A percentile compares a stretch with the other conserved stretches of the same genome.
Conservation (phyloP, 116 monocot genomes). For the Papilionanthe hybrid region DNA sequence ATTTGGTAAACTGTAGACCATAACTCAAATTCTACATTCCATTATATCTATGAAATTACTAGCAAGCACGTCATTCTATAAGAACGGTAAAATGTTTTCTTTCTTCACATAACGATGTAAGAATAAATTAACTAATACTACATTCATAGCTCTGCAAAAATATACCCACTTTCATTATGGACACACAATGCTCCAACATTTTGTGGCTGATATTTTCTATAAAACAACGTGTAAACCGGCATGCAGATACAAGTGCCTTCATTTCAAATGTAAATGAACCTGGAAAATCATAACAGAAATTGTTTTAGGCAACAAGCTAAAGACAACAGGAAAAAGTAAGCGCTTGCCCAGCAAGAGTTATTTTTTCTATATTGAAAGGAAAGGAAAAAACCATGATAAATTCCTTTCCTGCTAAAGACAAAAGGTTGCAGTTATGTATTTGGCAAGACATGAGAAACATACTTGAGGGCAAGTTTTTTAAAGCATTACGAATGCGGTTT, state of each 20-base stretch:
- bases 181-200: constrained; percentile 50
- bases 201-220: constrained; percentile 46
- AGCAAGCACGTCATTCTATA: not conserved
- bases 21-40: not conserved
- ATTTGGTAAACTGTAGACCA: not conserved
- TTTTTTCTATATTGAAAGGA: not conserved
- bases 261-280: constrained; percentile 58
- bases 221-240: constrained; percentile 68
- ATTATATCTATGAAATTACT: not conserved
- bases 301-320: not conserved
- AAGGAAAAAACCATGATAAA: not conserved
- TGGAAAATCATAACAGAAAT: constrained; percentile 17
- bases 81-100: not conserved
- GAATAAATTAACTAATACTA: not conserved
- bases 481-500: constrained; percentile 73
- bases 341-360: not conserved
- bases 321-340: not conserved
- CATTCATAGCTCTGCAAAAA: not conserved
- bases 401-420: not conserved
- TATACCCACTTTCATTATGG: constrained; percentile 51
- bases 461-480: constrained; percentile 51
- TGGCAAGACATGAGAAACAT: not conserved
- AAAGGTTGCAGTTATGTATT: not conserved
- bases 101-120: not conserved
- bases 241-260: constrained; percentile 60